A percentile compares a stretch with the other conserved stretches of the same genome.
phyloP scores from a whole-genome alignment of 2,329 filamentous ascomycete species.

The Cladophialophora bantiana region DNA sequence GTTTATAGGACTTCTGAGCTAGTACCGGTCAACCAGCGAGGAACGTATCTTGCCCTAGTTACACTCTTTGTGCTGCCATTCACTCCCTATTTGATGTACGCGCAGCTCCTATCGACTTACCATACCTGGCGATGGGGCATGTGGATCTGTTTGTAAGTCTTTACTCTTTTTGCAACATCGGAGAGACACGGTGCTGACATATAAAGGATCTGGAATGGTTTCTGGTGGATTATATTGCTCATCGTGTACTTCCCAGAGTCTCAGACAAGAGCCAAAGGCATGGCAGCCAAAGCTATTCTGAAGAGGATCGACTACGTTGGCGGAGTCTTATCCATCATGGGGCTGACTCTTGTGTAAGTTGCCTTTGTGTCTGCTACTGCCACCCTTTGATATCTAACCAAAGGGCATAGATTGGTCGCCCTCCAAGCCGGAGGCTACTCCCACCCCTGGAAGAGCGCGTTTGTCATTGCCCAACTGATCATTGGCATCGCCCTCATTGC shows the following conservation, averaged over 20 bases:
- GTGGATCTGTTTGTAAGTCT: conserved; percentile 35
- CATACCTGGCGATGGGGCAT: conserved; percentile 37
- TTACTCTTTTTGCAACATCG: background rate
- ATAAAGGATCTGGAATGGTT: conserved; percentile 29
- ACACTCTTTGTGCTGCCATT: conserved; percentile 32
- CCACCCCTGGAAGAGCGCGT: conserved; percentile 34
- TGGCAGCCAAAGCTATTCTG: conserved; percentile 20
- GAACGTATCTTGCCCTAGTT: conserved; percentile 30
- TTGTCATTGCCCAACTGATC: conserved; percentile 30
- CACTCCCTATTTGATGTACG: conserved; percentile 32
- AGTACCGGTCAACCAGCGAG: conserved; percentile 35
- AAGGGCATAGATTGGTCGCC: conserved; percentile 30
- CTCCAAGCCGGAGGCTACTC: conserved; percentile 36
- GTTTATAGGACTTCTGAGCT: conserved; percentile 31
- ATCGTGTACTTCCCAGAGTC: conserved; percentile 32
- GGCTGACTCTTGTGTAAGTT: conserved; percentile 32
- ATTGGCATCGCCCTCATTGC: conserved; percentile 29
- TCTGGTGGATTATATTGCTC: conserved; percentile 25
- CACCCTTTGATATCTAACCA: background rate
- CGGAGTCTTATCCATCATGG: conserved; percentile 30
- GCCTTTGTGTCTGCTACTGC: background rate
- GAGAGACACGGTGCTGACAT: background rate
- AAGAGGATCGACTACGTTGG: conserved; percentile 33
- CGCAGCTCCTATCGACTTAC: conserved; percentile 31
- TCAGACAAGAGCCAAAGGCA: conserved; percentile 29